These are phyloP conservation scores for Lablab purpureus DNA, from an alignment of 306 rosid genomes.

Conservation along the genomic window DNA sequence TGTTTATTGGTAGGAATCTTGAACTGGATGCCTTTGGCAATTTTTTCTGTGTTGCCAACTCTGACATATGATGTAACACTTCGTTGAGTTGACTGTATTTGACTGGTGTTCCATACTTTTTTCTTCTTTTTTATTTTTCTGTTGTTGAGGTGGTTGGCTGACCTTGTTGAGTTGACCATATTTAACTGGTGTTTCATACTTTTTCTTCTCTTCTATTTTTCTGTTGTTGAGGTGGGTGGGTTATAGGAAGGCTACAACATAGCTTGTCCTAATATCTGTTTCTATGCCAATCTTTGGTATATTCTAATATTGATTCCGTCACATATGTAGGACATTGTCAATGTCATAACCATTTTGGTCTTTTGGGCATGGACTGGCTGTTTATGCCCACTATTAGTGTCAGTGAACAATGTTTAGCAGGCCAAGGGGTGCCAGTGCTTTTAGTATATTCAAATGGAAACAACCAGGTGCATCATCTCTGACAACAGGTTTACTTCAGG, in stretches of 20 bases:
- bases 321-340: conserved; percentile 42
- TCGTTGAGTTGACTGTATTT: conserved; percentile 6
- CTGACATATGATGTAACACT: neutral
- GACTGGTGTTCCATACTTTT: neutral
- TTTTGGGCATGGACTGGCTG: conserved; percentile 70
- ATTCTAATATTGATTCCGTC: conserved; percentile 37
- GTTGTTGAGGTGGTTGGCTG: conserved; percentile 2
- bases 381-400: conserved; percentile 57
- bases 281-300: conserved; percentile 20
- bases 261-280: conserved; percentile 8
- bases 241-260: neutral
- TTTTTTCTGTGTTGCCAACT: conserved; percentile 1
- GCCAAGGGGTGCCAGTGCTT: conserved; percentile 56
- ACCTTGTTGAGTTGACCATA: conserved; percentile 14
- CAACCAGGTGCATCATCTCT: conserved; percentile 63
- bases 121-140: neutral
- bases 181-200: neutral
- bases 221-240: neutral
- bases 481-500: conserved; percentile 64
- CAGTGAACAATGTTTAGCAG: conserved; percentile 84
- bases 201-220: neutral
- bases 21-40: neutral
- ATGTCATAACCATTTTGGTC: conserved; percentile 42
- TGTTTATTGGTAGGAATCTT: conserved; percentile 14
- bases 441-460: conserved; percentile 69